These are phyloP conservation scores for Backusella morwellensis DNA, from an alignment of 192 early-diverging fungal species.

Conservation along the genomic window DNA sequence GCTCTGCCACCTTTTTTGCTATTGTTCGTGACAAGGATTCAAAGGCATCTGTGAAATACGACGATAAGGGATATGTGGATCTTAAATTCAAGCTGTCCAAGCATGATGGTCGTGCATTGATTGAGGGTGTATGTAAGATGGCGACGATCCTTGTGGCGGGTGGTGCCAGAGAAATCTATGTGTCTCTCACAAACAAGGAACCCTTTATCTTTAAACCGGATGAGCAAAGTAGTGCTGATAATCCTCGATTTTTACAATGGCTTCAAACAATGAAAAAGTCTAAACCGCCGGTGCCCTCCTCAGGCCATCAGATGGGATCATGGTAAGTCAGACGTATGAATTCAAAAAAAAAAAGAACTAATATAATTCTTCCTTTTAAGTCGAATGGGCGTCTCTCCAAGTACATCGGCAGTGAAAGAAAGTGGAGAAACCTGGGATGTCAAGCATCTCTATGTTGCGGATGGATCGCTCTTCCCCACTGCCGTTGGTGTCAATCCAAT, in stretches of 20 bases:
- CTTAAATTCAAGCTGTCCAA: constrained; percentile 51
- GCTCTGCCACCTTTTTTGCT: constrained; percentile 50
- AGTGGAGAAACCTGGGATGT: constrained; percentile 68
- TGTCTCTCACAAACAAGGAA: constrained; percentile 39
- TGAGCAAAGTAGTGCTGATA: constrained; percentile 31
- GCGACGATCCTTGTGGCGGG: constrained; percentile 58
- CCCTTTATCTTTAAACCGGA: constrained; percentile 27
- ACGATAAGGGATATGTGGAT: constrained; percentile 38
- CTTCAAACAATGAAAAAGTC: constrained; percentile 19
- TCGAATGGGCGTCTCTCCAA: constrained; percentile 55
- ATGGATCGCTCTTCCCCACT: constrained; percentile 66
- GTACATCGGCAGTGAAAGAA: constrained; percentile 54
- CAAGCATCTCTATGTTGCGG: constrained; percentile 64
- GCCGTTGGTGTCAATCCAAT: constrained; percentile 72
- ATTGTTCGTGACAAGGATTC: constrained; percentile 62
- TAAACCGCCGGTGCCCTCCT: constrained; percentile 32
- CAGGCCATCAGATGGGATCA: constrained; percentile 67
- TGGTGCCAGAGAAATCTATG: constrained; percentile 57
- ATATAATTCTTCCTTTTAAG: constrained; percentile 21
- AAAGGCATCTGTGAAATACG: constrained; percentile 41
- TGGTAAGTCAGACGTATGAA: constrained; percentile 35
- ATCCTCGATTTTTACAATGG: constrained; percentile 30
- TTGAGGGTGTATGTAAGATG: constrained; percentile 43
- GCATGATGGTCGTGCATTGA: constrained; percentile 46
- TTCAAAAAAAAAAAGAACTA: not conserved